phyloP scores from a whole-genome alignment of 306 rosid species.

The Crataegus laevigata region DNA sequence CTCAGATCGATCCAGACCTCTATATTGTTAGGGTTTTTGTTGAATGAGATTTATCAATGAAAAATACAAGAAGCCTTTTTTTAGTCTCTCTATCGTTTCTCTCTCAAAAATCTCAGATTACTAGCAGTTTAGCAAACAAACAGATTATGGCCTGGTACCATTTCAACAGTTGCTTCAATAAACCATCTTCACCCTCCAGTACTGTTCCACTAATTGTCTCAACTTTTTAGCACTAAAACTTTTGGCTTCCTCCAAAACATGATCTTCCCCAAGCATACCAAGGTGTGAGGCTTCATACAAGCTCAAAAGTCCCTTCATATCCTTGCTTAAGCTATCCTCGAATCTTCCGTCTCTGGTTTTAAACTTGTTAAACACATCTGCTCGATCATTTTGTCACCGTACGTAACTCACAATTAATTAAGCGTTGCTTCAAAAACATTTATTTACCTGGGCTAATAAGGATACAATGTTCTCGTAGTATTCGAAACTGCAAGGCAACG shows the following conservation, averaged over 20 bases:
- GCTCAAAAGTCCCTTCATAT: slow-evolving; percentile 17
- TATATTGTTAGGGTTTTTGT: no score
- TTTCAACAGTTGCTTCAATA: neutral
- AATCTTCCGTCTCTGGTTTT: slow-evolving; percentile 12
- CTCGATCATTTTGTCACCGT: neutral
- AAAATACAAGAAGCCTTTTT: no score
- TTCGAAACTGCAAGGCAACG: slow-evolving; percentile 6
- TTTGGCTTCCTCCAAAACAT: slow-evolving; percentile 16
- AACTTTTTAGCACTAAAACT: slow-evolving; percentile 2
- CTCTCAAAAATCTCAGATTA: no score
- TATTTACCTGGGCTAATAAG: slow-evolving; percentile 14
- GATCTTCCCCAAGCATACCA: slow-evolving; percentile 17
- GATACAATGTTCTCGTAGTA: slow-evolving; percentile 21
- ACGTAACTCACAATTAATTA: neutral
- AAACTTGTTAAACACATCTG: slow-evolving; percentile 15
- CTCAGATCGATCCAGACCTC: no score
- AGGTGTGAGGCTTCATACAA: slow-evolving; percentile 30
- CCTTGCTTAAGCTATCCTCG: slow-evolving; percentile 6
- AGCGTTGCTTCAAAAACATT: neutral
- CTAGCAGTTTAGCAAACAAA: no score
- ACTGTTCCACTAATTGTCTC: neutral
- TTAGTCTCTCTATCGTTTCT: no score
- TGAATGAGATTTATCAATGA: no score
- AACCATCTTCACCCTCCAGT: neutral
- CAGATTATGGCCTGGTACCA: no score